A percentile compares a stretch with the other conserved stretches of the same genome.
Conservation (phyloP, 1,284 basidiomycete species). For the Athelia psychrophila region DNA sequence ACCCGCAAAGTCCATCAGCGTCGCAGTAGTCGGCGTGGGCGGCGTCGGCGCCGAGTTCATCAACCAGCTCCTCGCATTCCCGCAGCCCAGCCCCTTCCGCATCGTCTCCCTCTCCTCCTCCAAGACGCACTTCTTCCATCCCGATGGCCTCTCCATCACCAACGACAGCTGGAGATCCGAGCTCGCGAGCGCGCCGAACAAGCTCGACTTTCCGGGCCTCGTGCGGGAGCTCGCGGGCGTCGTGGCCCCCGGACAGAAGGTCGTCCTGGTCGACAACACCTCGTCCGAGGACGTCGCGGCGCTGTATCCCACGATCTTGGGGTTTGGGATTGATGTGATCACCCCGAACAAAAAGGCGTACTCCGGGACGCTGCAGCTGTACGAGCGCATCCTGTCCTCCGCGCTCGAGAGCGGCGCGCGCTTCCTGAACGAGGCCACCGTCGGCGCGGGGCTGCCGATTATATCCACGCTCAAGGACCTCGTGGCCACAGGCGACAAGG, state of each 20-base stretch:
- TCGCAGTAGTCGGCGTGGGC: slow-evolving; percentile 85
- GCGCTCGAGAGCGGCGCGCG: slow-evolving; percentile 56
- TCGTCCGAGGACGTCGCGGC: slow-evolving; percentile 83
- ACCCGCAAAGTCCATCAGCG: slow-evolving; percentile 34
- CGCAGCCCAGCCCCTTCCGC: slow-evolving; percentile 61
- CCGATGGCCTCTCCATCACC: slow-evolving; percentile 42
- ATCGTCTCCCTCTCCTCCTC: slow-evolving; percentile 82
- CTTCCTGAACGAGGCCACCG: slow-evolving; percentile 90
- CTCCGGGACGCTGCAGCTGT: slow-evolving; percentile 74
- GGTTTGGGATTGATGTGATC: slow-evolving; percentile 81
- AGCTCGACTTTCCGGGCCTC: slow-evolving; percentile 44
- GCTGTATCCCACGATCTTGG: slow-evolving; percentile 82
- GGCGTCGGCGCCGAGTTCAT: slow-evolving; percentile 88
- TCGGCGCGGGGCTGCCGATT: slow-evolving; percentile 94
- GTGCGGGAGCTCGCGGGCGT: slow-evolving; percentile 42
- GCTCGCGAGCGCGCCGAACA: slow-evolving; percentile 39
- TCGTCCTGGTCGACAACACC: slow-evolving; percentile 93
- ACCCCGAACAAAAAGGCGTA: slow-evolving; percentile 99
- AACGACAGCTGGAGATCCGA: slow-evolving; percentile 41
- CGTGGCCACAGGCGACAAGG: slow-evolving; percentile 90
- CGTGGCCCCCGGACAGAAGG: slow-evolving; percentile 48
- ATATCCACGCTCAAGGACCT: slow-evolving; percentile 91
- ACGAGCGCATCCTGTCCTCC: slow-evolving; percentile 65
- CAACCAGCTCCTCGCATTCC: slow-evolving; percentile 68
- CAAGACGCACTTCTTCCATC: slow-evolving; percentile 59